A percentile compares a stretch with the other conserved stretches of the same genome.
Evolutionary conservation across 805 yeast genomes (phyloP).

Genomic region (Starmerella bombicola): DNA sequence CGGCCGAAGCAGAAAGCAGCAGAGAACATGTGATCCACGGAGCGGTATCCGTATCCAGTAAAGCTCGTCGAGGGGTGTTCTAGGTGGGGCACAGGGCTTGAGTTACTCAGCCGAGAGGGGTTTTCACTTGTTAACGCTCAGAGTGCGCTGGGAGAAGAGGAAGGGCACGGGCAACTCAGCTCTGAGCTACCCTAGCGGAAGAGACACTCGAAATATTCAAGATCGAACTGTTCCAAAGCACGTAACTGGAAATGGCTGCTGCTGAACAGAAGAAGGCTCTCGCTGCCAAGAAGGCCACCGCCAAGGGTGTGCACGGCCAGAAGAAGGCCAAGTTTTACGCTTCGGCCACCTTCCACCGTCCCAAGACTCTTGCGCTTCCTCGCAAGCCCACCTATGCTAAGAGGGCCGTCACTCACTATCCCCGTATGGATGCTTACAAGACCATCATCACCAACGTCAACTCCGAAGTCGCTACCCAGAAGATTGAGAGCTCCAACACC

Average conservation of each 20-base stretch:
- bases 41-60: too few species aligned
- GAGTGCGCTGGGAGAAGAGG: too few species aligned
- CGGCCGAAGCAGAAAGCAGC: too few species aligned
- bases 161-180: conserved; percentile 9
- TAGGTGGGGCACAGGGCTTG: too few species aligned
- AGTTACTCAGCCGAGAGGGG: too few species aligned
- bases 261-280: conserved; percentile 59
- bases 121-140: too few species aligned
- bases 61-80: too few species aligned
- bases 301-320: conserved; percentile 88
- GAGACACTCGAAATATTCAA: conserved; percentile 10
- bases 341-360: conserved; percentile 87
- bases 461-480: conserved; percentile 98
- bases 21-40: too few species aligned
- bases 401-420: conserved; percentile 94
- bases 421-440: conserved; percentile 93
- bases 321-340: conserved; percentile 91
- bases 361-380: conserved; percentile 90
- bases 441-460: conserved; percentile 88
- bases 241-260: conserved; percentile 21
- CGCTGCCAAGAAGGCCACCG: conserved; percentile 97
- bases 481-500: conserved; percentile 98
- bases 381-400: conserved; percentile 91
- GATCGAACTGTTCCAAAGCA: conserved; percentile 4
- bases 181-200: background rate